Percentiles rank a stretch among this genome's conserved stretches.
phyloP scores from a whole-genome alignment of 2,329 filamentous ascomycete genomes.

The Ophiostoma montium region DNA sequence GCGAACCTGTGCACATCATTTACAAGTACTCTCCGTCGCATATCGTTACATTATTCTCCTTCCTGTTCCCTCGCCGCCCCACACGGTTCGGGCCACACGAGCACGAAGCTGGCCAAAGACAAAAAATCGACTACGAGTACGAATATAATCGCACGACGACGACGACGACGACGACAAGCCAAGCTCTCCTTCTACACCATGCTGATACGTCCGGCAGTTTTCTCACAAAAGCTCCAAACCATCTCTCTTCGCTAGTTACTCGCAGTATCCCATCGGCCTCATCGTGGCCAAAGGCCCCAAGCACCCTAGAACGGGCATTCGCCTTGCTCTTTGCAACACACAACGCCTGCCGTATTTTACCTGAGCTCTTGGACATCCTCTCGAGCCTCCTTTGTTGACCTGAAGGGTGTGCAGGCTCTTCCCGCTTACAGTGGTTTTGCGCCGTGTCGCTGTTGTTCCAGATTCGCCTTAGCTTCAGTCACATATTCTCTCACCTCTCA shows the following conservation, averaged over 20 bases:
- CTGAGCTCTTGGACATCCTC: not conserved
- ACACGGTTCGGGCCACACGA: not conserved
- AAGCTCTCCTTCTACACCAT: slow-evolving; percentile 14
- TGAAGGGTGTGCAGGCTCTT: too few species aligned
- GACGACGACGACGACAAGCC: not conserved
- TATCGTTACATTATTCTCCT: not conserved
- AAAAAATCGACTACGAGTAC: too few species aligned
- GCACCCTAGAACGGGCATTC: too few species aligned
- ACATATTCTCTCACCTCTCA: too few species aligned
- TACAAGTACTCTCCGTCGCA: not conserved
- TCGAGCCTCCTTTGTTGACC: too few species aligned
- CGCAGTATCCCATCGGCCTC: not conserved
- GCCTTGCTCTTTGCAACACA: too few species aligned
- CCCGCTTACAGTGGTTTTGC: too few species aligned
- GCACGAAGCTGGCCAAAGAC: not conserved
- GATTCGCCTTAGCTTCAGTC: too few species aligned
- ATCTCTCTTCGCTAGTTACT: slow-evolving; percentile 17
- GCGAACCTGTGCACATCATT: not conserved
- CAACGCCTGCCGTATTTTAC: too few species aligned
- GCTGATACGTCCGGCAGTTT: slow-evolving; percentile 16
- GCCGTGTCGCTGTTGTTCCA: too few species aligned
- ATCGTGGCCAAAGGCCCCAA: not conserved
- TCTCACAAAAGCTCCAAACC: slow-evolving; percentile 13
- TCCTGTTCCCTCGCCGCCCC: not conserved
- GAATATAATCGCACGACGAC: too few species aligned